Conservation (phyloP, 805 yeast genomes). For the Henningerozyma blattae region DNA sequence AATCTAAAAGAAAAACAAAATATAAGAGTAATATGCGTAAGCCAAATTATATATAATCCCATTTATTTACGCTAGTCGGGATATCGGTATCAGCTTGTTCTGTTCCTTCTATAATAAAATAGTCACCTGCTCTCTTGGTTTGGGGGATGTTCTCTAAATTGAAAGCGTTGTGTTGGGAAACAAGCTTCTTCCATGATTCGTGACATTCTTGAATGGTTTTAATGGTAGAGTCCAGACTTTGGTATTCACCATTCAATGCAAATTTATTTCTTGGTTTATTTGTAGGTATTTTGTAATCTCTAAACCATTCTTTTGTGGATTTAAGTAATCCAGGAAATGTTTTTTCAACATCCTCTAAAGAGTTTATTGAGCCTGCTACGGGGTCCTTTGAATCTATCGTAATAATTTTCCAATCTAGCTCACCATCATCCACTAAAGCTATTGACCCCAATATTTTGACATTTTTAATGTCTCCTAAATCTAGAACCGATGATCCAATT, state of each 20-base stretch:
- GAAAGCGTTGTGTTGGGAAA: conserved; percentile 30
- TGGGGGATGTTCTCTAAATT: conserved; percentile 24
- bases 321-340: conserved; percentile 61
- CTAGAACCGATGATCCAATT: conserved; percentile 51
- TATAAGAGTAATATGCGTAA: no score
- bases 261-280: conserved; percentile 68
- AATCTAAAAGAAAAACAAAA: no score
- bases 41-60: conserved; percentile 15
- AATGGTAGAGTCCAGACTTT: conserved; percentile 46
- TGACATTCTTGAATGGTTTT: conserved; percentile 51
- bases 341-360: conserved; percentile 54
- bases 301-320: conserved; percentile 68
- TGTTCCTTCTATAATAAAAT: conserved; percentile 16
- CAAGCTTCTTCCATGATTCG: conserved; percentile 52
- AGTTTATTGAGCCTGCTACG: conserved; percentile 44
- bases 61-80: conserved; percentile 30
- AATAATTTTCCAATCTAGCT: conserved; percentile 88
- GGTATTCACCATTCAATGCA: conserved; percentile 61
- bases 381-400: conserved; percentile 61
- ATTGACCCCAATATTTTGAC: conserved; percentile 66
- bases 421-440: conserved; percentile 85
- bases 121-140: conserved; percentile 44
- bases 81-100: conserved; percentile 22
- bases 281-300: conserved; percentile 72
- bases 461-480: conserved; percentile 52